These are phyloP conservation scores for Areca catechu DNA, from an alignment of 176 grass and related monocot species.

Conservation along the genomic window DNA sequence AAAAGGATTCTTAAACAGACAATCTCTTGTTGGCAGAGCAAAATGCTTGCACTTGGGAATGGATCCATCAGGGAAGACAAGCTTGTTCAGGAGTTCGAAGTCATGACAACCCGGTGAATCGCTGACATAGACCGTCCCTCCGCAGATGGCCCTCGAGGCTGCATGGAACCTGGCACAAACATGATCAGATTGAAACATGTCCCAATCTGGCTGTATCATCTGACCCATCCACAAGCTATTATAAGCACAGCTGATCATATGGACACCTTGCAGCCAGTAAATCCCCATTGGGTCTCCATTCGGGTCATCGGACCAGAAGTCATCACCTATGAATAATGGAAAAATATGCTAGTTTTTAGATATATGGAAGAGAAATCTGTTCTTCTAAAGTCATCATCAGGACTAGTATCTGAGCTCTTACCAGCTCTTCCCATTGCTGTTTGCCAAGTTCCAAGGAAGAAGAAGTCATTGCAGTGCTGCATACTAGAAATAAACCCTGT, in stretches of 20 bases:
- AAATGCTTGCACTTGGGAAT: constrained; percentile 13
- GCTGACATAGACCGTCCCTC: constrained; percentile 13
- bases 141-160: constrained; percentile 4
- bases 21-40: constrained; percentile 19
- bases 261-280: constrained; percentile 18
- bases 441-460: constrained; percentile 24
- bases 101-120: constrained; percentile 5
- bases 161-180: not conserved
- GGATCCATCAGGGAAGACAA: constrained; percentile 17
- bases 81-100: constrained; percentile 13
- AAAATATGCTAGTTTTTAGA: too few relatives aligned
- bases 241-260: constrained; percentile 19
- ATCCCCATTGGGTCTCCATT: constrained; percentile 19
- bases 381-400: too few relatives aligned
- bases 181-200: constrained; percentile 13
- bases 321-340: constrained; percentile 7
- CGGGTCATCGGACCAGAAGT: constrained; percentile 23
- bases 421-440: constrained; percentile 19
- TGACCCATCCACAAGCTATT: constrained; percentile 26
- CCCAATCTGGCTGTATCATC: constrained; percentile 22
- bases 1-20: constrained; percentile 15
- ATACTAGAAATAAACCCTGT: constrained; percentile 20
- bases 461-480: constrained; percentile 27
- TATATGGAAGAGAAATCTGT: too few relatives aligned
- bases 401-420: not conserved